These are phyloP conservation scores for Cryptococcus sp. DNA, from an alignment of 1,284 basidiomycete genomes.

Conservation along the genomic window DNA sequence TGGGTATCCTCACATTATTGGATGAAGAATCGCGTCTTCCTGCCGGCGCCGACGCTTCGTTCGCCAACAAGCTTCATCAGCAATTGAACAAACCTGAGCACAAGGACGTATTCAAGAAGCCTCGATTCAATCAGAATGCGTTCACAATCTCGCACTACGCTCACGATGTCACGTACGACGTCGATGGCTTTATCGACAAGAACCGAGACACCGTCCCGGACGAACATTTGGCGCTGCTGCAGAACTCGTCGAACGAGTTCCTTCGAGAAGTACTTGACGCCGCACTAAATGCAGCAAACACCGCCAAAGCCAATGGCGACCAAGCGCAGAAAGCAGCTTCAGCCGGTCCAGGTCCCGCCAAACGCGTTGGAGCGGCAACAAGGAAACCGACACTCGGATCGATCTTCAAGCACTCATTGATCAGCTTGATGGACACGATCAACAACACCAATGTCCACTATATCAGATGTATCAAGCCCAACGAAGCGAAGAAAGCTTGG, in stretches of 20 bases:
- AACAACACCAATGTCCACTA: constrained; percentile 98
- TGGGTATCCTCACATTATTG: constrained; percentile 90
- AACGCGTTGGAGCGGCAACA: constrained; percentile 59
- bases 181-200: constrained; percentile 98
- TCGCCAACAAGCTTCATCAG: constrained; percentile 88
- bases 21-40: constrained; percentile 99
- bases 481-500: constrained; percentile 96
- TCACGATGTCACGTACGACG: constrained; percentile 96
- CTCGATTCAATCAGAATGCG: constrained; percentile 92
- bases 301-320: constrained; percentile 57
- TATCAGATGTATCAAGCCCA: constrained; percentile 99
- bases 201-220: constrained; percentile 99
- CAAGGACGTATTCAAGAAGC: constrained; percentile 94
- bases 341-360: constrained; percentile 26
- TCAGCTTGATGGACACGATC: constrained; percentile 95
- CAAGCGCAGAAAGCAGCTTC: constrained; percentile 27
- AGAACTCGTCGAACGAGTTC: constrained; percentile 85
- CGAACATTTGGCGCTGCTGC: constrained; percentile 88
- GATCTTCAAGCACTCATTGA: constrained; percentile 95
- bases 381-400: constrained; percentile 96
- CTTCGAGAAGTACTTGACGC: constrained; percentile 91
- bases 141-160: constrained; percentile 99
- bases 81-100: constrained; percentile 84
- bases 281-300: constrained; percentile 68
- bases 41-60: constrained; percentile 87